Evolutionary conservation across 1,284 basidiomycete species (phyloP).

Genomic region (Puccinia coronata): DNA sequence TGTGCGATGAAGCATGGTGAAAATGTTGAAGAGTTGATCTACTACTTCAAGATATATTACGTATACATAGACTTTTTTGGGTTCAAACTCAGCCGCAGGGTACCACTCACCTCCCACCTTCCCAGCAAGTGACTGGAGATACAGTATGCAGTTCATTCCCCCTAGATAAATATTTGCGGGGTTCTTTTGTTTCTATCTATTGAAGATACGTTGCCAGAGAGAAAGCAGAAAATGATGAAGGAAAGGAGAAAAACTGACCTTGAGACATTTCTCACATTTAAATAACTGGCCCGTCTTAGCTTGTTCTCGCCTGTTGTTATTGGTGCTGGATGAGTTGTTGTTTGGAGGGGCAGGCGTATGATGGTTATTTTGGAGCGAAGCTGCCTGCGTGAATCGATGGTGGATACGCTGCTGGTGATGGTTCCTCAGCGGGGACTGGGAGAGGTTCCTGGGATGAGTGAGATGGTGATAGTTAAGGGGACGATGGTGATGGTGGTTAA

Average conservation of each 20-base stretch:
- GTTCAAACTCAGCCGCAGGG: too few species aligned
- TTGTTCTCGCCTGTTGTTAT: conserved; percentile 15
- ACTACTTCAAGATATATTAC: background rate
- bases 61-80: too few species aligned
- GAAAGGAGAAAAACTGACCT: conserved; percentile 20
- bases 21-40: background rate
- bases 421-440: conserved; percentile 20
- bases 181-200: too few species aligned
- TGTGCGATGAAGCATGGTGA: too few species aligned
- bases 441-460: background rate
- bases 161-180: too few species aligned
- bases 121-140: too few species aligned
- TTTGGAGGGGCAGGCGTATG: background rate
- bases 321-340: background rate
- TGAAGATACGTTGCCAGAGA: background rate
- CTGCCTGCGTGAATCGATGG: conserved; percentile 15
- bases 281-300: conserved; percentile 16
- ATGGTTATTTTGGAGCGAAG: background rate
- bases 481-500: background rate
- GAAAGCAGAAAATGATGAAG: background rate
- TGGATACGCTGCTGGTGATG: conserved; percentile 12
- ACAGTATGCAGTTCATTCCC: too few species aligned
- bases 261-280: conserved; percentile 45
- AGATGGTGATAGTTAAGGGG: conserved; percentile 1
- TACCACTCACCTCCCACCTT: too few species aligned